Evolutionary conservation across 2,329 filamentous ascomycete genomes (phyloP).

Genomic region (Cyphellophora attinorum): DNA sequence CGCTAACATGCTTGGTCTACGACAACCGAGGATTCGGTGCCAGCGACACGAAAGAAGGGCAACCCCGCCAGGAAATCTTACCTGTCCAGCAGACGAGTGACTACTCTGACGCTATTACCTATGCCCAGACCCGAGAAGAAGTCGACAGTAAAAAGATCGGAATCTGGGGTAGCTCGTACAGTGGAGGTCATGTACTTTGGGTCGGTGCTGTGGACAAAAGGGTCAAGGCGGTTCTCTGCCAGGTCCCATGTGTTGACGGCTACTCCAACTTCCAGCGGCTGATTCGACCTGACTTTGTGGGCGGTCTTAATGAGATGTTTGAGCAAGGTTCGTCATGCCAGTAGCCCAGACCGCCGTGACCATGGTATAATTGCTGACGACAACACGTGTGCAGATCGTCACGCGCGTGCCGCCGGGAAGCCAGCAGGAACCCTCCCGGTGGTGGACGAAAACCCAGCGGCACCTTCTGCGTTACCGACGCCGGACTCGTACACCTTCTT

Average conservation of each 20-base stretch:
- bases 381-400: slow-evolving; percentile 14
- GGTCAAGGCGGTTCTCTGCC: slow-evolving; percentile 31
- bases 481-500: slow-evolving; percentile 28
- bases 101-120: slow-evolving; percentile 29
- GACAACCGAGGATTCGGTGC: slow-evolving; percentile 24
- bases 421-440: slow-evolving; percentile 22
- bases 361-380: too few species aligned
- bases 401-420: slow-evolving; percentile 24
- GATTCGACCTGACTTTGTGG: too few species aligned
- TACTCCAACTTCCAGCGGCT: slow-evolving; percentile 26
- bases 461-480: slow-evolving; percentile 24
- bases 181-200: slow-evolving; percentile 30
- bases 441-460: slow-evolving; percentile 22
- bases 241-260: slow-evolving; percentile 27
- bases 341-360: too few species aligned
- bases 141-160: slow-evolving; percentile 23
- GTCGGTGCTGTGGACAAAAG: slow-evolving; percentile 30
- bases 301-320: too few species aligned
- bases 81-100: slow-evolving; percentile 25
- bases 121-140: slow-evolving; percentile 17
- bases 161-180: slow-evolving; percentile 31
- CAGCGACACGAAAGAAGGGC: slow-evolving; percentile 26
- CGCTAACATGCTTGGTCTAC: slow-evolving; percentile 21
- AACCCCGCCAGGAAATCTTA: slow-evolving; percentile 25
- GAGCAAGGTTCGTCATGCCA: too few species aligned